Percentiles rank a stretch among this genome's conserved stretches.
Conservation (phyloP, 805 yeast species). For the Scheffersomyces lignosus region DNA sequence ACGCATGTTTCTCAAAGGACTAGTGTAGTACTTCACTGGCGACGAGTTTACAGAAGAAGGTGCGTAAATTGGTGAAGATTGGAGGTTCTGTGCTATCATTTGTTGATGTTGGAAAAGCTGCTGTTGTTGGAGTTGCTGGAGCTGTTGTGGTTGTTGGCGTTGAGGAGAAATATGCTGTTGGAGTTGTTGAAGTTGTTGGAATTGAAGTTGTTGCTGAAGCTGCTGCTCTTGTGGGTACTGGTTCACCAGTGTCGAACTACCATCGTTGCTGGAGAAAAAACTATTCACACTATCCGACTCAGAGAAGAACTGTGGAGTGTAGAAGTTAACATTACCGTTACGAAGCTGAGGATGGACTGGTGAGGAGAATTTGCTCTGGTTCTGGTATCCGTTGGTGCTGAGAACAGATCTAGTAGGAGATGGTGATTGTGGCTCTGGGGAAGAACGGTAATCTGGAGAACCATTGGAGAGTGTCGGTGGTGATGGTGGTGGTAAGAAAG, state of each 20-base stretch:
- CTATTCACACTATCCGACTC: constrained; percentile 19
- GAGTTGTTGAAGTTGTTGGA: background rate
- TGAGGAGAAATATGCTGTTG: too few relatives aligned
- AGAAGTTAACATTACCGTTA: constrained; percentile 23
- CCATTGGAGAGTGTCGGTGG: constrained; percentile 32
- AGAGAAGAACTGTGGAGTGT: constrained; percentile 42
- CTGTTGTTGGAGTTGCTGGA: constrained; percentile 2
- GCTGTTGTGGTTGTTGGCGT: background rate
- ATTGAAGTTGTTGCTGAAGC: background rate
- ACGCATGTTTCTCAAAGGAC: constrained; percentile 17
- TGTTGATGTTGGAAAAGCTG: constrained; percentile 4
- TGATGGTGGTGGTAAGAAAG: constrained; percentile 40
- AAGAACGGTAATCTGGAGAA: constrained; percentile 38
- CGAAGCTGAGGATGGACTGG: constrained; percentile 25
- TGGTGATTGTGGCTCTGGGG: constrained; percentile 38
- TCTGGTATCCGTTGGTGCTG: constrained; percentile 2
- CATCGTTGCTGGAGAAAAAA: background rate
- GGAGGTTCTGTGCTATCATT: constrained; percentile 11
- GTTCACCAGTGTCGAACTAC: background rate
- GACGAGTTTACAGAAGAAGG: constrained; percentile 26
- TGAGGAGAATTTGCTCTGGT: constrained; percentile 15
- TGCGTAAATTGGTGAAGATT: constrained; percentile 24
- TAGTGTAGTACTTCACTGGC: constrained; percentile 27
- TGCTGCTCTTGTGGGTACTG: background rate
- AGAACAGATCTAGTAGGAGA: constrained; percentile 23